A percentile compares a stretch with the other conserved stretches of the same genome.
These are phyloP conservation scores for Eremomyces bilateralis DNA, from an alignment of 495 filamentous ascomycete genomes.

Conservation along the genomic window DNA sequence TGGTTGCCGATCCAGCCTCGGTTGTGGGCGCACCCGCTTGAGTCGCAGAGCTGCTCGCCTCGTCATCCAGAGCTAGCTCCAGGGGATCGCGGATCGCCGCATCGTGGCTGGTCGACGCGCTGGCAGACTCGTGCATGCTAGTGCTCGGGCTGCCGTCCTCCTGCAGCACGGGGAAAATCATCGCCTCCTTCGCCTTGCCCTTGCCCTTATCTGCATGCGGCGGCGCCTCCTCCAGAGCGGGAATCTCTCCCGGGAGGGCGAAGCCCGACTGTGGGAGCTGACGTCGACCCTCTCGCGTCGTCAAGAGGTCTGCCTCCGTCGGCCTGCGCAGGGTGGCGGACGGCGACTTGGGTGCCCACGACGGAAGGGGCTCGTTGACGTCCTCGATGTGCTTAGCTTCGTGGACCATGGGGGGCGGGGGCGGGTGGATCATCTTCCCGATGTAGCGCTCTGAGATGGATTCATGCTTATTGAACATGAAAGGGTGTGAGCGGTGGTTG, in stretches of 20 bases:
- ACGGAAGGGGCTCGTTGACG: not conserved
- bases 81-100: conserved; percentile 8
- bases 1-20: conserved; percentile 6
- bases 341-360: not conserved
- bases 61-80: conserved; percentile 1
- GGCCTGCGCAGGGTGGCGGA: too few species aligned
- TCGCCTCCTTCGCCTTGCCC: conserved; percentile 27
- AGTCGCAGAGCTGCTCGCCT: conserved; percentile 1
- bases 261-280: too few species aligned
- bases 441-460: too few species aligned
- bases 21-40: not conserved
- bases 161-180: conserved; percentile 95
- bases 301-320: too few species aligned
- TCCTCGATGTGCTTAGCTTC: not conserved
- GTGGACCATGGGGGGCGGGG: too few species aligned
- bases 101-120: conserved; percentile 9
- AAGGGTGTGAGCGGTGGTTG: too few species aligned
- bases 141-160: conserved; percentile 79
- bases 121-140: conserved; percentile 44
- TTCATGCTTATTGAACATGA: too few species aligned
- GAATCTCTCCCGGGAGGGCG: too few species aligned
- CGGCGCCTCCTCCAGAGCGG: conserved; percentile 6
- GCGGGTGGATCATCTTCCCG: too few species aligned
- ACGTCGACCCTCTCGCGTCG: too few species aligned
- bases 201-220: conserved; percentile 11